Percentiles rank a stretch among this genome's conserved stretches.
Evolutionary conservation across 2,329 filamentous ascomycete species (phyloP).

Genomic region (Lachnellula occidentalis): DNA sequence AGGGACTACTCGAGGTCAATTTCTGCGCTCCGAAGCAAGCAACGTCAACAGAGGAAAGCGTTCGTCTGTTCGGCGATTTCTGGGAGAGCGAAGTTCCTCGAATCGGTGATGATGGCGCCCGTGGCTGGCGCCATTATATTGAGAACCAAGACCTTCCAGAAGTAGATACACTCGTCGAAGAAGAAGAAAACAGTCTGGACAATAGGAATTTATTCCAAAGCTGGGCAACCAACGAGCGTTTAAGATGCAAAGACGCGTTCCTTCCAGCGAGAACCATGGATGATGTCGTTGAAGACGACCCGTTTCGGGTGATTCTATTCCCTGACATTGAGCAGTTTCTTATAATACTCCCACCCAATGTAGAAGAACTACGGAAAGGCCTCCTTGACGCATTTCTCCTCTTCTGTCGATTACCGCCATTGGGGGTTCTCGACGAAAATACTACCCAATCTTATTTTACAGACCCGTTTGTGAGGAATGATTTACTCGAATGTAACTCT

Average conservation of each 20-base stretch:
- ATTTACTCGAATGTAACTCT: conserved; percentile 29
- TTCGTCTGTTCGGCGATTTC: conserved; percentile 58
- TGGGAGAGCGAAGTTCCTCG: conserved; percentile 83
- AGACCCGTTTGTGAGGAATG: conserved; percentile 50
- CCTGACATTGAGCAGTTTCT: conserved; percentile 67
- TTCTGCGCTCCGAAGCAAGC: conserved; percentile 49
- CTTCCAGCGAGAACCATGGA: conserved; percentile 70
- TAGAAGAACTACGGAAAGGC: conserved; percentile 35
- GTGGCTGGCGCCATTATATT: conserved; percentile 62
- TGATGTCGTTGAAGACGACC: conserved; percentile 70
- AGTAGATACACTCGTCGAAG: conserved; percentile 16
- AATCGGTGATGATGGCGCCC: conserved; percentile 66
- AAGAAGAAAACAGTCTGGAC: conserved; percentile 11
- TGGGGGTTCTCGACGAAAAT: conserved; percentile 20
- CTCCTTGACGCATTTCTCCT: conserved; percentile 66
- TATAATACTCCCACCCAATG: conserved; percentile 41
- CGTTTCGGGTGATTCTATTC: conserved; percentile 75
- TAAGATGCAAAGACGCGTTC: conserved; percentile 41
- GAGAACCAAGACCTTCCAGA: conserved; percentile 23
- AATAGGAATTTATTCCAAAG: conserved; percentile 33
- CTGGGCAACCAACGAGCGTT: conserved; percentile 50
- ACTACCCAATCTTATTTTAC: conserved; percentile 33
- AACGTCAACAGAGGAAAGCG: conserved; percentile 11
- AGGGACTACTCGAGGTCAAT: conserved; percentile 69
- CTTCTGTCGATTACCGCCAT: conserved; percentile 60